phyloP scores from a whole-genome alignment of 208 protist species.

The Vickermania ingenoplastis region DNA sequence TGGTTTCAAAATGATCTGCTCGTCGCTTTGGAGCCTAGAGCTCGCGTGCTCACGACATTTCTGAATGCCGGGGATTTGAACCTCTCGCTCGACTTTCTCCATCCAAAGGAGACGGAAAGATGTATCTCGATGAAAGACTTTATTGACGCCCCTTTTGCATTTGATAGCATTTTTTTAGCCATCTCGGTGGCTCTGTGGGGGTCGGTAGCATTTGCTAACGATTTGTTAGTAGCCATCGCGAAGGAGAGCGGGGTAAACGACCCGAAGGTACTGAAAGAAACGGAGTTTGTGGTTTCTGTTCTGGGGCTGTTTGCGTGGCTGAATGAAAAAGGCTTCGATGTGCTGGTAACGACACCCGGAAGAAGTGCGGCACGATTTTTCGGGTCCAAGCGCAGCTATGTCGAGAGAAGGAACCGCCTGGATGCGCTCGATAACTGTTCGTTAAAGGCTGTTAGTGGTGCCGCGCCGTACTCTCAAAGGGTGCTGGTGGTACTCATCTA shows the following conservation, averaged over 20 bases:
- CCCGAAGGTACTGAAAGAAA: not conserved
- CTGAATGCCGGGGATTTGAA: not conserved
- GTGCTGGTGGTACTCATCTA: conserved; percentile 46
- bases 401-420: conserved; percentile 1
- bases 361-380: conserved; percentile 30
- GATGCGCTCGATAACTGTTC: too few species aligned
- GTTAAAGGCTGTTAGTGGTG: too few species aligned
- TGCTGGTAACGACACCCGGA: conserved; percentile 25
- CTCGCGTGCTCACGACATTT: not conserved
- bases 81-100: not conserved
- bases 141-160: conserved; percentile 17
- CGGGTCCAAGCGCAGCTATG: conserved; percentile 19
- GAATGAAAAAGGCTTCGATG: conserved; percentile 33
- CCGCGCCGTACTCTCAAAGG: conserved; percentile 2
- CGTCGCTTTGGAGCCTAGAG: not conserved
- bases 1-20: not conserved
- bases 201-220: conserved; percentile 39
- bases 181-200: conserved; percentile 47
- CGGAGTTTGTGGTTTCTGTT: conserved; percentile 6
- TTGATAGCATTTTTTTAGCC: conserved; percentile 46
- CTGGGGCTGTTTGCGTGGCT: conserved; percentile 15
- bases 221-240: conserved; percentile 15
- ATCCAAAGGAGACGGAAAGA: not conserved
- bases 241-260: not conserved
- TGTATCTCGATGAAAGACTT: conserved; percentile 29